A percentile compares a stretch with the other conserved stretches of the same genome.
These are phyloP conservation scores for Spathaspora sp. DNA, from an alignment of 1,139 yeast genomes.

Conservation along the genomic window DNA sequence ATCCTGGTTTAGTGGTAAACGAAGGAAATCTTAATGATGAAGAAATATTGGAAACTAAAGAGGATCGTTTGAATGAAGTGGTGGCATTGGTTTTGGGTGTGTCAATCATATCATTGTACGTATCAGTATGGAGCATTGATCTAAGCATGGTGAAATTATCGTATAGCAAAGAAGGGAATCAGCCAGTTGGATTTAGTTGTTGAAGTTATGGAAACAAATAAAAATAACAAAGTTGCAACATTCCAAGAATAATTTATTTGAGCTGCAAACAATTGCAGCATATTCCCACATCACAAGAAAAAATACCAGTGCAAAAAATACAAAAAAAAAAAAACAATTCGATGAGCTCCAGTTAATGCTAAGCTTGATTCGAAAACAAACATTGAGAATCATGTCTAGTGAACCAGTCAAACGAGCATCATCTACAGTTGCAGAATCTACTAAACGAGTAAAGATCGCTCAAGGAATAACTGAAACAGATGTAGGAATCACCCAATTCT, in stretches of 20 bases:
- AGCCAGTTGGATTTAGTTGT: background rate
- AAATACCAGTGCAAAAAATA: background rate
- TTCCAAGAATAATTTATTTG: background rate
- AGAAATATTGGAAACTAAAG: conserved; percentile 4
- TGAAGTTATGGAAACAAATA: background rate
- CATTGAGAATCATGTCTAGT: background rate
- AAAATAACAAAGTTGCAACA: background rate
- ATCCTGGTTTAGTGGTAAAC: conserved; percentile 1
- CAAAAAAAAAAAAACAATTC: background rate
- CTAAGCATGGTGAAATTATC: conserved; percentile 13
- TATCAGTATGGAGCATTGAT: conserved; percentile 12
- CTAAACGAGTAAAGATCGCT: conserved; percentile 12
- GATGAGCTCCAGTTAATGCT: background rate
- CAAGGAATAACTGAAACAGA: conserved; percentile 42
- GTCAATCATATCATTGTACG: conserved; percentile 11
- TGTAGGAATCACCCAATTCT: conserved; percentile 80
- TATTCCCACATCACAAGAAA: background rate
- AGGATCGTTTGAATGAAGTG: conserved; percentile 5
- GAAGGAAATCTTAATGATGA: conserved; percentile 9
- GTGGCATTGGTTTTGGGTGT: conserved; percentile 8
- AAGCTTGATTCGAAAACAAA: background rate
- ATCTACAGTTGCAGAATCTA: conserved; percentile 1
- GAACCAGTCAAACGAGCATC: conserved; percentile 6
- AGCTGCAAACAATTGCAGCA: background rate
- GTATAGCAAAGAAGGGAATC: too few relatives aligned